Conservation (phyloP, 164 flowering plant species). For the Berberis vulgaris region DNA sequence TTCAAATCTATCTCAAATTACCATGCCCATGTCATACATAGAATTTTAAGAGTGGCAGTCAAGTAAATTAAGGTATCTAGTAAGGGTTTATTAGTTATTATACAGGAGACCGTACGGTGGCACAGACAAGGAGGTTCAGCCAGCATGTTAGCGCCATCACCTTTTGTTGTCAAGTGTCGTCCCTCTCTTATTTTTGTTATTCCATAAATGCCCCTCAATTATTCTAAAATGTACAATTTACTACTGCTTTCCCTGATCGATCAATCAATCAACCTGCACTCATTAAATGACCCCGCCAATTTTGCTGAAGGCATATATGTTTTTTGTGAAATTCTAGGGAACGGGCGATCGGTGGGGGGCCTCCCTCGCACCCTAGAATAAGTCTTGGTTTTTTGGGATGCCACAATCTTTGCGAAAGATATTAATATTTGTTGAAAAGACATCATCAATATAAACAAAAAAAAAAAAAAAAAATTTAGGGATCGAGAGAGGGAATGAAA, state of each 20-base stretch:
- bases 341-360: too few species aligned
- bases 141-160: conserved; percentile 9
- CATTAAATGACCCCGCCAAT: not conserved
- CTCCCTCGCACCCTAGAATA: too few species aligned
- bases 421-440: too few species aligned
- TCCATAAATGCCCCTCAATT: conserved; percentile 10
- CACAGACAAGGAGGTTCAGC: conserved; percentile 11
- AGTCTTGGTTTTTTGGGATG: too few species aligned
- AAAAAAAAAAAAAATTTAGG: too few species aligned
- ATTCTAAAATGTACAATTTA: not conserved
- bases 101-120: not conserved
- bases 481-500: too few species aligned
- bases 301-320: too few species aligned
- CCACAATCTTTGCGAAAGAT: too few species aligned
- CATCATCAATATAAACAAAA: too few species aligned
- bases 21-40: not conserved
- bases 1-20: not conserved
- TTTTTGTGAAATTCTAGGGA: too few species aligned
- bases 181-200: not conserved
- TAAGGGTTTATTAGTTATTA: not conserved
- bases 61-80: not conserved
- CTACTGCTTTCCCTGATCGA: not conserved
- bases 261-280: not conserved
- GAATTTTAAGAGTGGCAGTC: not conserved
- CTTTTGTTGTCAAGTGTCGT: conserved; percentile 14